Evolutionary conservation across 345 rosid species (phyloP), one percentile per base, ranked within the genome.

Genomic region (Camelina sativa): DNA sequence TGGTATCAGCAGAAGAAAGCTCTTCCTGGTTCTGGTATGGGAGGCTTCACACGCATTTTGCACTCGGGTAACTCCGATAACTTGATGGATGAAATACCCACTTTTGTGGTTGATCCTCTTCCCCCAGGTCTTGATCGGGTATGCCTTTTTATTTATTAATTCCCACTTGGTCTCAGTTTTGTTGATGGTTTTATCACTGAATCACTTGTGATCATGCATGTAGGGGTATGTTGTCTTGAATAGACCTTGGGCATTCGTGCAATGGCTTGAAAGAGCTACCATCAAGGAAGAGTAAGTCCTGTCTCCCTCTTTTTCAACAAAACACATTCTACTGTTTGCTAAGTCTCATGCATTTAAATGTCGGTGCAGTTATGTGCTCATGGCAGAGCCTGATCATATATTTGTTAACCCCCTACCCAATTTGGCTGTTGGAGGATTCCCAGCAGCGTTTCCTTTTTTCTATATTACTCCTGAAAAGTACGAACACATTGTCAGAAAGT

Each of bases 221-320:
- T 90, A 95, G 99, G 97, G 99, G 41, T 95, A 95, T 76, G 85
- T 92, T 69, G 99, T 95, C 74, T 84, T 95, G 68, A 92, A 95
- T 76, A 88, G 99, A 79, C 99, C 99, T 20, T 95, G 99, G 96
- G 99, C 99, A 3, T 95, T 95, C 64, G 97, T 89, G 66, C 99
- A 92, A 57, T 92, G 98, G 98, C 87, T 95, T 80, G 92, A 88
- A 75, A 95, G 87, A 76, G 90, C 98, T 62, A 85, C 85, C 52
- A 92, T 95, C 34, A 83, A 86, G 76, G 98, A 92, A 86, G 97
- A 95, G 99, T 95, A 86, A 86, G 96, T 65, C 32, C 10, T 65
- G 53, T 61, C 37, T 67, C 37, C 22, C 0, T 22, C 53, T 22
- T 3, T 38, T 1, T 10, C 6, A 51, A n/a, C 5, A 25, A 25